Evolutionary conservation across 306 rosid genomes (phyloP).

Genomic region (Notholithocarpus densiflorus): DNA sequence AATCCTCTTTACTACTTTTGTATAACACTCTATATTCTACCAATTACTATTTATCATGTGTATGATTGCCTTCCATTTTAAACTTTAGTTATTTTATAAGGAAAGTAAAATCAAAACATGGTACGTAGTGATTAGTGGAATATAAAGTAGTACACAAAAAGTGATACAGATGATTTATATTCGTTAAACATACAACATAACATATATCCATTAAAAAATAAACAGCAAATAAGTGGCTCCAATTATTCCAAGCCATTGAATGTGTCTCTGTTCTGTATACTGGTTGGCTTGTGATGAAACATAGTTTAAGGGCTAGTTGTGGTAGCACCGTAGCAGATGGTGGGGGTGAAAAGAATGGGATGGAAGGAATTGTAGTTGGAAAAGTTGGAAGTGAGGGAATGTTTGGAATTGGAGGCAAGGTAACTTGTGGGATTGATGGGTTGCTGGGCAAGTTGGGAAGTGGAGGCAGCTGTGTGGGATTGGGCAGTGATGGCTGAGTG

Average conservation of each 20-base stretch:
- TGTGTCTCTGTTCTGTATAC: neutral
- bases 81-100: no score
- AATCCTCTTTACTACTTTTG: no score
- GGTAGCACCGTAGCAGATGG: slow-evolving; percentile 23
- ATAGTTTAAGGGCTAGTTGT: slow-evolving; percentile 19
- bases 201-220: neutral
- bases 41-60: no score
- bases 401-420: slow-evolving; percentile 9
- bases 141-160: no score
- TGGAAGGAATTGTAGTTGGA: slow-evolving; percentile 24
- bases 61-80: no score
- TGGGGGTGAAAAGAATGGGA: slow-evolving; percentile 33
- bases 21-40: no score
- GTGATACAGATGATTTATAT: no score
- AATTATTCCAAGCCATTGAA: neutral
- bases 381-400: slow-evolving; percentile 18
- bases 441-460: slow-evolving; percentile 20
- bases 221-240: neutral
- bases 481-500: slow-evolving; percentile 23
- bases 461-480: slow-evolving; percentile 11
- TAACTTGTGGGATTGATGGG: neutral
- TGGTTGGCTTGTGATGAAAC: neutral
- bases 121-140: no score
- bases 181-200: neutral
- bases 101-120: no score